Conservation (phyloP, 2,329 filamentous ascomycete species). For the Cladophialophora chaetospira region DNA sequence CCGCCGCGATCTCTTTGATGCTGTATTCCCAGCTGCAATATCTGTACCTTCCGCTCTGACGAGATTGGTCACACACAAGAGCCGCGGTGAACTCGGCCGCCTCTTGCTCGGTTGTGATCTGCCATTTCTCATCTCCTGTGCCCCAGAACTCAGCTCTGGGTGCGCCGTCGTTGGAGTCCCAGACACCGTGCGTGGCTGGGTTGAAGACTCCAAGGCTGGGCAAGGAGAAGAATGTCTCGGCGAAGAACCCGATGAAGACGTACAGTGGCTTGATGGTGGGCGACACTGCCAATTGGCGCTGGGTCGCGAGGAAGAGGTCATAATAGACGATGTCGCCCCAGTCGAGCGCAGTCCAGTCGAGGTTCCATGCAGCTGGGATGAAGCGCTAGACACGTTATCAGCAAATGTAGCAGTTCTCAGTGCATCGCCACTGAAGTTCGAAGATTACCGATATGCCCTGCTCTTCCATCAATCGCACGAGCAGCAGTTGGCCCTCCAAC, state of each 20-base stretch:
- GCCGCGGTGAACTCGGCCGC: slow-evolving; percentile 5
- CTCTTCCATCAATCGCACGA: slow-evolving; percentile 8
- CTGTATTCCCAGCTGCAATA: slow-evolving; percentile 7
- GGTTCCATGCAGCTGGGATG: slow-evolving; percentile 1
- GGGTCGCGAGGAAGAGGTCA: slow-evolving; percentile 1
- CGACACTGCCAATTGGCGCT: slow-evolving; percentile 7
- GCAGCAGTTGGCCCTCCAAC: slow-evolving; percentile 4
- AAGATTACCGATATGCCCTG: slow-evolving; percentile 4
- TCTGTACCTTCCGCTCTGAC: neutral
- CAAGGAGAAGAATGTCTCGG: slow-evolving; percentile 6
- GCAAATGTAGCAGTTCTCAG: neutral
- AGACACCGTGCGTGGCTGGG: slow-evolving; percentile 5
- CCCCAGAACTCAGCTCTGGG: slow-evolving; percentile 5
- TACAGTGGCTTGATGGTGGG: slow-evolving; percentile 5
- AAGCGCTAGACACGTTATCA: neutral
- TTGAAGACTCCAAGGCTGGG: slow-evolving; percentile 1
- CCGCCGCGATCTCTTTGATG: slow-evolving; percentile 4
- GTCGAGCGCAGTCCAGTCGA: slow-evolving; percentile 3
- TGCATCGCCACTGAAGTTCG: neutral
- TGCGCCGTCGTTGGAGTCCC: neutral
- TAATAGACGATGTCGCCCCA: slow-evolving; percentile 4
- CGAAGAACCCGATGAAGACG: slow-evolving; percentile 4
- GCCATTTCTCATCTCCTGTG: slow-evolving; percentile 8
- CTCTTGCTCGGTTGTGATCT: slow-evolving; percentile 10
- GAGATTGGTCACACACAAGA: neutral